Conservation (phyloP, 805 yeast genomes). For the Wickerhamiella hasegawae region DNA sequence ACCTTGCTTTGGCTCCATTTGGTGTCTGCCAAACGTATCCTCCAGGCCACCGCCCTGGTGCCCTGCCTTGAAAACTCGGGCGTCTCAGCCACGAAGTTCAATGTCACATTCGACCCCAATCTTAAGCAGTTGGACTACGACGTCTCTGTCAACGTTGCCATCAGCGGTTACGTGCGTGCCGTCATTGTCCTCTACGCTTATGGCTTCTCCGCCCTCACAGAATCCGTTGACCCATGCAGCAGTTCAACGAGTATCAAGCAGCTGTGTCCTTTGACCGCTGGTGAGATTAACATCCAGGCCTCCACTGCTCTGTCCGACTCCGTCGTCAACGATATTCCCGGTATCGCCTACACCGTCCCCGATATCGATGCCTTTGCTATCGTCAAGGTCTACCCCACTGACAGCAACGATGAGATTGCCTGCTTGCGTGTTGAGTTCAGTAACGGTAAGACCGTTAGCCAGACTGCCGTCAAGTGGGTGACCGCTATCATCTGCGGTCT, state of each 20-base stretch:
- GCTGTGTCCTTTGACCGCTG: constrained; percentile 80
- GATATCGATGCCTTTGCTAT: constrained; percentile 70
- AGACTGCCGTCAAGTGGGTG: constrained; percentile 78
- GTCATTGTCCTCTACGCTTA: constrained; percentile 66
- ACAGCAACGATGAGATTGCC: constrained; percentile 30
- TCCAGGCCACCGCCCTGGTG: constrained; percentile 61
- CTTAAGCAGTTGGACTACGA: constrained; percentile 50
- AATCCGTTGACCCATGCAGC: constrained; percentile 45
- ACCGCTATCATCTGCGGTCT: constrained; percentile 82
- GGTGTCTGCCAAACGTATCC: constrained; percentile 19
- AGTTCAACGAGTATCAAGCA: constrained; percentile 47
- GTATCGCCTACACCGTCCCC: constrained; percentile 73
- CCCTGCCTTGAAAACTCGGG: constrained; percentile 70
- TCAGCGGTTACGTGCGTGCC: constrained; percentile 52
- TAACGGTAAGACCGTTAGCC: constrained; percentile 70
- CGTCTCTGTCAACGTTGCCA: constrained; percentile 51
- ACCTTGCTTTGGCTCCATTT: not conserved
- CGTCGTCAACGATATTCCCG: constrained; percentile 51
- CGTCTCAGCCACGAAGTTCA: constrained; percentile 55
- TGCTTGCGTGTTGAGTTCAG: constrained; percentile 63
- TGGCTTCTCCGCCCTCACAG: constrained; percentile 55
- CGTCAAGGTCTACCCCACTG: constrained; percentile 30
- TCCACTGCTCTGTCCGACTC: constrained; percentile 34
- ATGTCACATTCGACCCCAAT: constrained; percentile 62
- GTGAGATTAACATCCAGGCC: constrained; percentile 61